Base-by-base conservation (phyloP, 257 asterid genomes). In the Fraxinus excelsior region DNA sequence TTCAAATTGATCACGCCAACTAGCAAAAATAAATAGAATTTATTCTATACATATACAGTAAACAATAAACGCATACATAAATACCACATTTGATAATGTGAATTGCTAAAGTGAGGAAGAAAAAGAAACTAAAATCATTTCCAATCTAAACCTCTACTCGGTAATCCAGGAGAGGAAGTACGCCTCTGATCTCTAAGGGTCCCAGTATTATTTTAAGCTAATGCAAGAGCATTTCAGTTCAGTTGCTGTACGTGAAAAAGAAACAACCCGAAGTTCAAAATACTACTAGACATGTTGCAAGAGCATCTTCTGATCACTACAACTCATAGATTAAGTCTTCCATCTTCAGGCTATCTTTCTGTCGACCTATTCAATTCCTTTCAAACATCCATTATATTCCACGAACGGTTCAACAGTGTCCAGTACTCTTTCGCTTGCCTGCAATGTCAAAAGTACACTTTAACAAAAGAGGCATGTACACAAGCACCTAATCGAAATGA, bases 271-370 rank as follows among this genome's bases (percentile, higher is more conserved):
- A 62, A 10, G 68, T 2, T 25, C 7, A 62, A 62, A 62, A 62
- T 25, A 26, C 32, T 26, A 62, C 19, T 3, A 23, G n/a, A 26
- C n/a, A 62, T 62, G 67, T 25, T 23, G 68, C 68, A 23, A 26
- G 68, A 25, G 68, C 68, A 62, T 62, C 68, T 62, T 26, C 28
- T 62, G 68, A 62, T 62, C 68, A 62, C 25, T 62, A 26, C 68
- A 12, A 13, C 13, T 26, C 35, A 62, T 23, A 26, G 35, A 8
- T 62, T 12, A 53, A 53, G 65, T 56, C 5, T 9, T 29, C 18
- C 18, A 0, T 9, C 68, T 62, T 62, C 68, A 62, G 34, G 34
- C 66, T 3, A 62, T 12, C 31, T 11, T 25, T 62, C 34, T 26
- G 68, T 11, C 19, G 7, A 10, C 32, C n/a, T 8, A 11, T 35